These are phyloP conservation scores for Leccinum fibrillosum DNA, from an alignment of 768 basidiomycete genomes.

Conservation along the genomic window DNA sequence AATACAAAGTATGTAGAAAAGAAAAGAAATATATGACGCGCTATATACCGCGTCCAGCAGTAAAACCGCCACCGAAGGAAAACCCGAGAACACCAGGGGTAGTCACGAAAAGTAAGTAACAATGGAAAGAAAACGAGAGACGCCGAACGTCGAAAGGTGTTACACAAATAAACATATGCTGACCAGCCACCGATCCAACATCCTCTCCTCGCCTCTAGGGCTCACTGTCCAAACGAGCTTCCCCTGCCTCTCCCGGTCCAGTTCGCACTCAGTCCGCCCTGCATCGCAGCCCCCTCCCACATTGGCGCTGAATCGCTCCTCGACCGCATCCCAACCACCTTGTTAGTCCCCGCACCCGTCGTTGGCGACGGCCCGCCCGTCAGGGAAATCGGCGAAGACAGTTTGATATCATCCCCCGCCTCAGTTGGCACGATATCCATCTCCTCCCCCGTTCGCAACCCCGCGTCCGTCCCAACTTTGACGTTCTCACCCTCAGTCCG, in stretches of 20 bases:
- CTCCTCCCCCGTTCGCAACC: conserved; percentile 15
- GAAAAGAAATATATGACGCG: background rate
- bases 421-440: conserved; percentile 24
- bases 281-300: conserved; percentile 17
- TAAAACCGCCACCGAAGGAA: background rate
- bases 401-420: conserved; percentile 13
- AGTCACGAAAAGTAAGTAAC: background rate
- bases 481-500: conserved; percentile 14
- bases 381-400: conserved; percentile 21
- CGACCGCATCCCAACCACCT: conserved; percentile 19
- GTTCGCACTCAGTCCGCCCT: conserved; percentile 27
- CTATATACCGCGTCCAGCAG: background rate
- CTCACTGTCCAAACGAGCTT: conserved; percentile 26
- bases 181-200: background rate
- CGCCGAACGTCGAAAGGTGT: conserved; percentile 22
- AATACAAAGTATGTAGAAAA: background rate
- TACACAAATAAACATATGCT: background rate
- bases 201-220: background rate
- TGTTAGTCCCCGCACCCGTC: conserved; percentile 13
- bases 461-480: conserved; percentile 5
- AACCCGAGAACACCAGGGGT: background rate
- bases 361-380: conserved; percentile 11
- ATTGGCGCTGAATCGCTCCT: conserved; percentile 26
- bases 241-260: conserved; percentile 28
- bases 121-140: conserved; percentile 16